Conservation (phyloP, 306 rosid species). For the Fagus crenata region DNA sequence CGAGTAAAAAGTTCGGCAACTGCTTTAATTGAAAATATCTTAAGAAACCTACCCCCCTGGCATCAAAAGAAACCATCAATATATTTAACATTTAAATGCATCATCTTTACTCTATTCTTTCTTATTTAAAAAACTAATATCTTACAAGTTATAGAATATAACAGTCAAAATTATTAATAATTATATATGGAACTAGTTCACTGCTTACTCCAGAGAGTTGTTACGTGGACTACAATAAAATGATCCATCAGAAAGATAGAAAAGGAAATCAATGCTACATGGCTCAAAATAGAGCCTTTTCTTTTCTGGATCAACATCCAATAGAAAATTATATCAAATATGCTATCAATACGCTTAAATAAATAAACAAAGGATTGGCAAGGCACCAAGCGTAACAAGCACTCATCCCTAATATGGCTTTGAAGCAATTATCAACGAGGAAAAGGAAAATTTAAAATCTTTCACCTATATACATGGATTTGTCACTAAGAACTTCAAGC, state of each 20-base stretch:
- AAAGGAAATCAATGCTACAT: neutral
- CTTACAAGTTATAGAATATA: neutral
- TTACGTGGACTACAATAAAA: neutral
- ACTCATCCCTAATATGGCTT: neutral
- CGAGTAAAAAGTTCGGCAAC: conserved; percentile 88
- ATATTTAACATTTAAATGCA: conserved; percentile 19
- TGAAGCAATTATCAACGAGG: neutral
- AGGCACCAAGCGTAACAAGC: neutral
- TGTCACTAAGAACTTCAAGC: neutral
- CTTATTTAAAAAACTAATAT: neutral
- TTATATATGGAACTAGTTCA: neutral
- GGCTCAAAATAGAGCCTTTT: neutral
- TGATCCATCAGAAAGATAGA: neutral
- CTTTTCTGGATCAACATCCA: neutral
- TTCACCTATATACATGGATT: neutral
- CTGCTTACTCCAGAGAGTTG: neutral
- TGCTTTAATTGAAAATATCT: conserved; percentile 77
- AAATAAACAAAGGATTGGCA: neutral
- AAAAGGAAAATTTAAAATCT: neutral
- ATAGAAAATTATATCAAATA: neutral
- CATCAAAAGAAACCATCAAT: conserved; percentile 35
- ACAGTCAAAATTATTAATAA: neutral
- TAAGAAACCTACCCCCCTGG: conserved; percentile 95
- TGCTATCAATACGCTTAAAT: neutral
- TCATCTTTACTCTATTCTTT: neutral